Percentiles rank a stretch among this genome's conserved stretches.
Evolutionary conservation across 495 filamentous ascomycete genomes (phyloP).

Genomic region (Entonaema liquescens): DNA sequence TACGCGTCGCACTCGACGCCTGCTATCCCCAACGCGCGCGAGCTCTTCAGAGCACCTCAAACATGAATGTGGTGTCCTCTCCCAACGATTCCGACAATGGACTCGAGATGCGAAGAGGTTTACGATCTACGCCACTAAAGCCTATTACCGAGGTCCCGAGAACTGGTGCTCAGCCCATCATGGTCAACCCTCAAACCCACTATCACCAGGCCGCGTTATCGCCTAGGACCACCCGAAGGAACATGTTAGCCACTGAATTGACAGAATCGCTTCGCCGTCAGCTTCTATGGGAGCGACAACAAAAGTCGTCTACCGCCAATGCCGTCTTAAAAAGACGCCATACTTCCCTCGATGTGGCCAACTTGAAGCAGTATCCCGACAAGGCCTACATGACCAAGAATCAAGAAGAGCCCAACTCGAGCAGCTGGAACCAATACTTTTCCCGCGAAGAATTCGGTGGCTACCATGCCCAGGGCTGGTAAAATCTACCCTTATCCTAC

Average conservation of each 20-base stretch:
- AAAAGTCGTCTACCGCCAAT: slow-evolving; percentile 84
- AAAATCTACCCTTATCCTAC: slow-evolving; percentile 35
- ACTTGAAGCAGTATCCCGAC: slow-evolving; percentile 79
- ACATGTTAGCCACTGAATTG: slow-evolving; percentile 96
- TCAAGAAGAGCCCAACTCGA: slow-evolving; percentile 53
- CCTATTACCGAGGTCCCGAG: slow-evolving; percentile 74
- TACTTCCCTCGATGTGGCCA: slow-evolving; percentile 87
- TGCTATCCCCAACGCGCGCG: slow-evolving; percentile 79
- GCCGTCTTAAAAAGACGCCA: slow-evolving; percentile 91
- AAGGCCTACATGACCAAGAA: slow-evolving; percentile 57
- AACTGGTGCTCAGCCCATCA: slow-evolving; percentile 80
- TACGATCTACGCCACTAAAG: slow-evolving; percentile 54
- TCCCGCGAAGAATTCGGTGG: slow-evolving; percentile 57
- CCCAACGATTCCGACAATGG: slow-evolving; percentile 72
- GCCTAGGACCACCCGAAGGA: slow-evolving; percentile 89
- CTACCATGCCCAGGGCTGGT: slow-evolving; percentile 66
- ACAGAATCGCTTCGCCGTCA: slow-evolving; percentile 60
- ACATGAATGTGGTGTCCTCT: slow-evolving; percentile 74
- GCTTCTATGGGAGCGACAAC: slow-evolving; percentile 58
- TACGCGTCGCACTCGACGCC: slow-evolving; percentile 81
- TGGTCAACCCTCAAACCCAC: slow-evolving; percentile 71
- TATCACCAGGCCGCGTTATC: slow-evolving; percentile 76
- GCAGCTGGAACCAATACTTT: slow-evolving; percentile 63
- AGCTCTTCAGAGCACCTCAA: slow-evolving; percentile 75
- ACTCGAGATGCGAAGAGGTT: slow-evolving; percentile 69